A percentile compares a stretch with the other conserved stretches of the same genome.
Conservation (phyloP, 2,329 filamentous ascomycete genomes). For the Gaeumannomyces sp. region DNA sequence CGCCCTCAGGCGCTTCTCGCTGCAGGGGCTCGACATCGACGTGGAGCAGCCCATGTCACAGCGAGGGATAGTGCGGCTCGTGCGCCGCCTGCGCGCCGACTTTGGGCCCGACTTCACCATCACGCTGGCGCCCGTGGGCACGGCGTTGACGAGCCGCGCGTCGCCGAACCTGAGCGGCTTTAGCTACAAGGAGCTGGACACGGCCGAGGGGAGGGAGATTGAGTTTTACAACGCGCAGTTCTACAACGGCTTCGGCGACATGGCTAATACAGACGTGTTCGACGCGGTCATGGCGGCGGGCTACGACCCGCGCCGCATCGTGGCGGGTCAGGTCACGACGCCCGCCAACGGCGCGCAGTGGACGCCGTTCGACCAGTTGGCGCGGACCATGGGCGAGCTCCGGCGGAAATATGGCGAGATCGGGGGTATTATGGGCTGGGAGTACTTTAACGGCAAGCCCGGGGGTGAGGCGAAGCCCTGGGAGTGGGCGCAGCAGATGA, state of each 20-base stretch:
- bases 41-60: constrained; percentile 72
- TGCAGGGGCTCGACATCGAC: constrained; percentile 66
- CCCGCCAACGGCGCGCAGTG: constrained; percentile 61
- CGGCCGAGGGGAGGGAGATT: constrained; percentile 58
- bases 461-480: constrained; percentile 58
- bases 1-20: constrained; percentile 48
- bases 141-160: constrained; percentile 49
- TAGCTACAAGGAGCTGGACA: constrained; percentile 69
- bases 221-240: constrained; percentile 88
- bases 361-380: constrained; percentile 41
- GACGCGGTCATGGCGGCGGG: constrained; percentile 51
- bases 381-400: constrained; percentile 35
- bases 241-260: constrained; percentile 80
- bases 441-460: constrained; percentile 80
- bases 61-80: constrained; percentile 52
- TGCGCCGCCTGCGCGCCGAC: constrained; percentile 56
- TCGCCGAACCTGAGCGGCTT: constrained; percentile 74
- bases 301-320: constrained; percentile 67
- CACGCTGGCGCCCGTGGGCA: constrained; percentile 71
- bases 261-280: constrained; percentile 40
- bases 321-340: constrained; percentile 76
- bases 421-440: constrained; percentile 91
- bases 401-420: constrained; percentile 56
- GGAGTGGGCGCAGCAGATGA: constrained; percentile 72
- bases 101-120: constrained; percentile 64